Conservation (phyloP, 495 filamentous ascomycete species). For the Penicillium verhagenii region DNA sequence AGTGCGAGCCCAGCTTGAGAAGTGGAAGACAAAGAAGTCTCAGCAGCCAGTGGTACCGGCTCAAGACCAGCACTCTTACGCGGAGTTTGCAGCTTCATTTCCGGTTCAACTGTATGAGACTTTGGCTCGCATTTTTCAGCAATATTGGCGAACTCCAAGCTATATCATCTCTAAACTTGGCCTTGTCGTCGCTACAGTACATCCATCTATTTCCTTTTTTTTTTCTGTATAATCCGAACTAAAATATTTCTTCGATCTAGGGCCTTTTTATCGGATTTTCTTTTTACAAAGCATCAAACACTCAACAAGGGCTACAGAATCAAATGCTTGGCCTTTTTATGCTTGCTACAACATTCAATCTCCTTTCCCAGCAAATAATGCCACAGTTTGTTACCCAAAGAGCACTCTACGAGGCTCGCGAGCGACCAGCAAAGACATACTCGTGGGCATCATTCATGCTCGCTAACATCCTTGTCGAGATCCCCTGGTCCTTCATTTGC, state of each 20-base stretch:
- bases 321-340: conserved; percentile 88
- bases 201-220: too few relatives aligned
- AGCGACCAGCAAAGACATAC: conserved; percentile 82
- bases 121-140: conserved; percentile 68
- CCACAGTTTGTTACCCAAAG: conserved; percentile 78
- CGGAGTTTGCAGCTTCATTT: conserved; percentile 53
- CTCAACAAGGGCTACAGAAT: conserved; percentile 78
- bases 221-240: too few relatives aligned
- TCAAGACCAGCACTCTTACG: conserved; percentile 36
- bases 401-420: conserved; percentile 78
- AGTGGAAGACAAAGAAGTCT: conserved; percentile 54
- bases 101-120: conserved; percentile 48
- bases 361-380: conserved; percentile 81
- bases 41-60: conserved; percentile 37
- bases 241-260: conserved; percentile 44
- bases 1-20: conserved; percentile 63
- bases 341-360: conserved; percentile 72
- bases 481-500: conserved; percentile 74
- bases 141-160: conserved; percentile 84
- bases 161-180: conserved; percentile 79
- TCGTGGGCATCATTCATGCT: conserved; percentile 81
- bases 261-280: conserved; percentile 86
- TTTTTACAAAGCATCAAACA: conserved; percentile 71
- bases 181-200: too few relatives aligned
- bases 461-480: conserved; percentile 70